Evolutionary conservation across 2,329 filamentous ascomycete genomes (phyloP), one percentile per base, ranked within the genome.

Genomic region (Tolypocladium tundrense): DNA sequence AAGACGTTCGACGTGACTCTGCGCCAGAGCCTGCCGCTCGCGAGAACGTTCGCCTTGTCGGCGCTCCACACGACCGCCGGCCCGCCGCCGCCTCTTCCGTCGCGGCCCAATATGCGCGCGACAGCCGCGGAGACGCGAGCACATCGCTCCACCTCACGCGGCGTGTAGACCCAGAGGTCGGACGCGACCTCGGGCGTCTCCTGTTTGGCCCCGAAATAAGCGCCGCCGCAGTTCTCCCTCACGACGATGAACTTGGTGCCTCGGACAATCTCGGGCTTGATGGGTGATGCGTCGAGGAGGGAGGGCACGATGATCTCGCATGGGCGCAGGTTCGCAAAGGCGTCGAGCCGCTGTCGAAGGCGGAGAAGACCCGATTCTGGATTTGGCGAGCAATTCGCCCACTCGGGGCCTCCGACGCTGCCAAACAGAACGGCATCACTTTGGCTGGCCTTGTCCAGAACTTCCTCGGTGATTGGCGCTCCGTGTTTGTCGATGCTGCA

Each of bases 31-130:
- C 79, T 68, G 4, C 75, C 73, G 53, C 71, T 79, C 0, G 79
- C 79, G 10, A 82, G 72, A 11, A 81, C 78, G 59, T 81, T 81
- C 48, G 77, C 78, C 66, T 82, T 81, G 66, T 82, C 79, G 1
- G 72, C 73, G 58, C 74, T 77, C 71, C 73, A 77, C 1, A 80
- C 78, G 2, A 72, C 65, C 1, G 73, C 69, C 14, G 75, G 72
- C 10, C 70, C 69, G 9, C 68, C 62, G 2, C 58, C 65, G 16
- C 60, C 63, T 21, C 60, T 60, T 64, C 65, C 64, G 60, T 68
- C 62, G 2, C 59, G 60, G 2, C 62, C 65, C 41, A 73, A 59
- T 16, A 73, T 69, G 0, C 69, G 63, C 0, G 79, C 77, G 6
- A 81, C 68, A 6, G 72, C 73, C 0, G 75, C 77, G 13, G 74